Conservation (phyloP, 495 filamentous ascomycete genomes). For the Neurospora sp. region DNA sequence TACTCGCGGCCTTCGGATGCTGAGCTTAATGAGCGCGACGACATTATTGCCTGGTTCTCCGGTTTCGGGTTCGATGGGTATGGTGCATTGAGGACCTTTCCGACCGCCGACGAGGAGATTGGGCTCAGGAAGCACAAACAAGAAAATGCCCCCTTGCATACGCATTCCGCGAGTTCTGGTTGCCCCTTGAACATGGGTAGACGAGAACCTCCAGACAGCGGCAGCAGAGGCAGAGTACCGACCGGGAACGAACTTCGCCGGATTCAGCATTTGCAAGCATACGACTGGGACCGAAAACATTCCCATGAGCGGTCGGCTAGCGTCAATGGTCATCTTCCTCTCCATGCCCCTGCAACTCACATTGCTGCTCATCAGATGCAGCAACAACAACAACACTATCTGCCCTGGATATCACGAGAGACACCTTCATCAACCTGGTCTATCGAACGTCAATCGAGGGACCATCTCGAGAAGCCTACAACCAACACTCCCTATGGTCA, state of each 20-base stretch:
- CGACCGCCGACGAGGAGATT: not conserved
- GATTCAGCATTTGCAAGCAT: not conserved
- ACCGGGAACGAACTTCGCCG: not conserved
- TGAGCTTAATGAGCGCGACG: slow-evolving; percentile 31
- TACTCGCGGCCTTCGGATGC: slow-evolving; percentile 22
- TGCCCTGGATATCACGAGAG: not conserved
- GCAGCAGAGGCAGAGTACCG: not conserved
- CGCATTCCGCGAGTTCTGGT: not conserved
- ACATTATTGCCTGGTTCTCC: slow-evolving; percentile 34
- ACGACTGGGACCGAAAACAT: not conserved
- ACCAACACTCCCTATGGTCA: not conserved
- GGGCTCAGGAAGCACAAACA: not conserved
- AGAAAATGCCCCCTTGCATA: not conserved
- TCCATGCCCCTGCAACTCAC: not conserved
- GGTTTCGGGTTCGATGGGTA: slow-evolving; percentile 28
- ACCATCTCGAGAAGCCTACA: not conserved
- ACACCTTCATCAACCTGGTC: not conserved
- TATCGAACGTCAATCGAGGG: not conserved
- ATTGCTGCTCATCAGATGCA: not conserved
- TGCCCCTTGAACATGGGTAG: not conserved
- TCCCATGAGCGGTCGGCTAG: not conserved
- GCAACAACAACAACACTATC: not conserved
- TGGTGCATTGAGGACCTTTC: slow-evolving; percentile 24
- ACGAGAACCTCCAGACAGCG: not conserved
- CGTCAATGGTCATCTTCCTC: not conserved